Evolutionary conservation across 1,139 yeast species (phyloP).

Genomic region (Waltiozyma sp.): DNA sequence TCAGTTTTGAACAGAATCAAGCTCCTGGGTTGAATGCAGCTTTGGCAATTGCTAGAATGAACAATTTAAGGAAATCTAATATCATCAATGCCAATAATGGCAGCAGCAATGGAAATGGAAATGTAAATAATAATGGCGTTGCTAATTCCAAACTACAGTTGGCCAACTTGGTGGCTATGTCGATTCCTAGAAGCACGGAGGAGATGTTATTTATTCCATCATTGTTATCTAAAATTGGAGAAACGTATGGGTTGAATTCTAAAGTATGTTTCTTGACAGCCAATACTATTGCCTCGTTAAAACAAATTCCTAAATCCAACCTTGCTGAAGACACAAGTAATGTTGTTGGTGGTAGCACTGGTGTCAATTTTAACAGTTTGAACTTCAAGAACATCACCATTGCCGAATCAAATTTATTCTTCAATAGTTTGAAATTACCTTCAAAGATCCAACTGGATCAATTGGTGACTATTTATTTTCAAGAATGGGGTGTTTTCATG

Average conservation of each 20-base stretch:
- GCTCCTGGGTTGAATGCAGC: constrained; percentile 81
- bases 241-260: constrained; percentile 58
- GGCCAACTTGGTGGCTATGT: constrained; percentile 58
- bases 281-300: constrained; percentile 55
- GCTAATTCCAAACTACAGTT: constrained; percentile 32
- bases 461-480: constrained; percentile 48
- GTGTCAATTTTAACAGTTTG: constrained; percentile 20
- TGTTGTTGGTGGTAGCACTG: not conserved
- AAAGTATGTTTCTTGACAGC: constrained; percentile 61
- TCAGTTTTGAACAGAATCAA: constrained; percentile 45
- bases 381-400: constrained; percentile 25
- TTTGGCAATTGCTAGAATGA: constrained; percentile 32
- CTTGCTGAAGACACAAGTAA: constrained; percentile 2
- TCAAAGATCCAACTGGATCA: constrained; percentile 46
- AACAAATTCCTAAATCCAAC: constrained; percentile 30
- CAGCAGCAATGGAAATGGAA: constrained; percentile 17
- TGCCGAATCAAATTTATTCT: constrained; percentile 33
- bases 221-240: constrained; percentile 54
- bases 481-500: constrained; percentile 64
- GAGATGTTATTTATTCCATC: constrained; percentile 69
- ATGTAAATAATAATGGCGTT: constrained; percentile 27
- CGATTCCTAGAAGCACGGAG: constrained; percentile 68
- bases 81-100: not conserved
- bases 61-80: constrained; percentile 19
- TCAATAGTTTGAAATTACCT: constrained; percentile 40